Evolutionary conservation across 1,284 basidiomycete genomes (phyloP).

Genomic region (Trametes versicolor): DNA sequence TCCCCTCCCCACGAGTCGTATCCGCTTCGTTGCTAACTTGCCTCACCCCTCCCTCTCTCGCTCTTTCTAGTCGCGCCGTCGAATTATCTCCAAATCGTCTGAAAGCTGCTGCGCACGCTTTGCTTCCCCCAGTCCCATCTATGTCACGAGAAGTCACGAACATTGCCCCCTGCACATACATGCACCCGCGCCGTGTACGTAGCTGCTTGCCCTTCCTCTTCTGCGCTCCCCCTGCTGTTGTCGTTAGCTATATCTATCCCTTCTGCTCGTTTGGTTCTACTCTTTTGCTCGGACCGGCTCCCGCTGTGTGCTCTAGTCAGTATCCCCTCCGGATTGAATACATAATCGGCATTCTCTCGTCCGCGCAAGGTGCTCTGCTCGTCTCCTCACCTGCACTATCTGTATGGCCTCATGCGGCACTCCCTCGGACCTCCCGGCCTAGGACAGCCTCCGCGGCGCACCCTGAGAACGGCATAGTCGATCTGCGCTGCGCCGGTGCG

Average conservation of each 20-base stretch:
- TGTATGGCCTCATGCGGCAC: too few species aligned
- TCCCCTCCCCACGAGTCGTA: slow-evolving; percentile 30
- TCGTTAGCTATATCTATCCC: slow-evolving; percentile 35
- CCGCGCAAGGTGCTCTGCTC: neutral
- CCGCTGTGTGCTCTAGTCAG: slow-evolving; percentile 26
- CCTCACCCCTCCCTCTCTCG: slow-evolving; percentile 31
- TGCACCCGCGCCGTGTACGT: slow-evolving; percentile 15
- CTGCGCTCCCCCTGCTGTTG: slow-evolving; percentile 25
- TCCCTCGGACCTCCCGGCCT: too few species aligned
- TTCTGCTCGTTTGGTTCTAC: slow-evolving; percentile 22
- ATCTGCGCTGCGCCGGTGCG: neutral
- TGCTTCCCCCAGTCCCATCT: slow-evolving; percentile 19
- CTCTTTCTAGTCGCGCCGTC: slow-evolving; percentile 73
- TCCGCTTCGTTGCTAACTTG: slow-evolving; percentile 10
- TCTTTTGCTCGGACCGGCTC: slow-evolving; percentile 27
- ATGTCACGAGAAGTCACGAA: slow-evolving; percentile 37
- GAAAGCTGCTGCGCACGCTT: slow-evolving; percentile 31
- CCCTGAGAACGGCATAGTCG: slow-evolving; percentile 9
- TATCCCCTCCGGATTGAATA: slow-evolving; percentile 22
- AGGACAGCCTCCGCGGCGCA: neutral
- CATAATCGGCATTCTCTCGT: slow-evolving; percentile 15
- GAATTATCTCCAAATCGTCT: slow-evolving; percentile 83
- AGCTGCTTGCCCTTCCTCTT: slow-evolving; percentile 18
- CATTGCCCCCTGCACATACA: slow-evolving; percentile 7
- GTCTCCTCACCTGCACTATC: neutral